phyloP scores from a whole-genome alignment of 768 basidiomycete species.

The Grammothele lineata region DNA sequence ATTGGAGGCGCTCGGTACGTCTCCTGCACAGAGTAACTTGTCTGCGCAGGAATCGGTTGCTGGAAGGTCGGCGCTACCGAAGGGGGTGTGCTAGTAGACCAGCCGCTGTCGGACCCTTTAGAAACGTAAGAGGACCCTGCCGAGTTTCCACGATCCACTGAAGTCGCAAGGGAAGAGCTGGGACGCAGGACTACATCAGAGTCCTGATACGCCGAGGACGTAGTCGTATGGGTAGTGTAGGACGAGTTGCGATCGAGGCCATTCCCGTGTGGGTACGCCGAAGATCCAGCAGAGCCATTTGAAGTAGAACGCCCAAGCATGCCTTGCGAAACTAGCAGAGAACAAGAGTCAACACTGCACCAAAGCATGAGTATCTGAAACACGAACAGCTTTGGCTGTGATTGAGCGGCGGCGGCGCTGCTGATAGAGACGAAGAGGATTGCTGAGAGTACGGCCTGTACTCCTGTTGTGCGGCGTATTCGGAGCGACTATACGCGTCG shows the following conservation, averaged over 20 bases:
- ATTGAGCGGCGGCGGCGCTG: neutral
- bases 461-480: conserved; percentile 2
- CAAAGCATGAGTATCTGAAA: no score
- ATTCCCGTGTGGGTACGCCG: conserved; percentile 11
- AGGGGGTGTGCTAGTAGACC: conserved; percentile 10
- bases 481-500: conserved; percentile 18
- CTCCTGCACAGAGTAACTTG: conserved; percentile 21
- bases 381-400: conserved; percentile 16
- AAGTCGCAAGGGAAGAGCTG: conserved; percentile 20
- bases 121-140: conserved; percentile 22
- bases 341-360: no score
- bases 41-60: conserved; percentile 5
- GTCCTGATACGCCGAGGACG: conserved; percentile 16
- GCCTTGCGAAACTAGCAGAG: conserved; percentile 3
- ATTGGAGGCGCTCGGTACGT: conserved; percentile 29
- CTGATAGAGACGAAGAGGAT: conserved; percentile 6
- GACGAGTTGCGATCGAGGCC: conserved; percentile 20
- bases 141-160: conserved; percentile 29
- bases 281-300: conserved; percentile 10
- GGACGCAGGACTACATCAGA: conserved; percentile 4
- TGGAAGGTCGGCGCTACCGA: conserved; percentile 15
- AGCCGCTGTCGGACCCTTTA: conserved; percentile 18
- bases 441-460: conserved; percentile 13
- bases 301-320: conserved; percentile 15
- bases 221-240: conserved; percentile 11